Conservation (phyloP, 805 yeast genomes). For the Candida silvatica region DNA sequence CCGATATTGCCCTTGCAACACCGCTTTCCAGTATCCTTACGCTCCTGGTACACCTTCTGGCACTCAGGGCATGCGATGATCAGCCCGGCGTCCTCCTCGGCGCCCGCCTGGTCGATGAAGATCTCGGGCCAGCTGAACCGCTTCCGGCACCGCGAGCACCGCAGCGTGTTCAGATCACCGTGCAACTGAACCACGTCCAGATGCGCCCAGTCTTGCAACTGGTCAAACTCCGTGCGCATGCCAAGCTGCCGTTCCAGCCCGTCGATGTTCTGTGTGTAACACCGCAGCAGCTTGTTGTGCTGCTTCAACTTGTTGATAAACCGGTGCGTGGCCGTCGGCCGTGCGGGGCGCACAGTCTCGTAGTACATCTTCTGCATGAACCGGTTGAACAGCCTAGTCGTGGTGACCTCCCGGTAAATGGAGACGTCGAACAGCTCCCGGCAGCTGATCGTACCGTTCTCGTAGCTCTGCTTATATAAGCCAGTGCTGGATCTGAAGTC, state of each 20-base stretch:
- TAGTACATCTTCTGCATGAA: constrained; percentile 80
- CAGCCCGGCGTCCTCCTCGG: constrained; percentile 37
- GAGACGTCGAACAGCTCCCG: constrained; percentile 88
- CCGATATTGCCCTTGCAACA: constrained; percentile 67
- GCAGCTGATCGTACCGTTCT: constrained; percentile 62
- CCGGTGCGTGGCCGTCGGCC: constrained; percentile 77
- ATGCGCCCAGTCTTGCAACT: constrained; percentile 49
- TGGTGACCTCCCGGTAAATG: constrained; percentile 57
- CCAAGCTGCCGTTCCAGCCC: constrained; percentile 68
- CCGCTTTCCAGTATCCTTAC: constrained; percentile 67
- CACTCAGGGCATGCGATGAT: constrained; percentile 77
- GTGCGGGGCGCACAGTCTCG: constrained; percentile 51
- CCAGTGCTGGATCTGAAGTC: constrained; percentile 86
- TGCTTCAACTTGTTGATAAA: constrained; percentile 57
- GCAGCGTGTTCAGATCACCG: constrained; percentile 71
- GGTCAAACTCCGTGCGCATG: constrained; percentile 49
- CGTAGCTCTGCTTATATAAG: constrained; percentile 60
- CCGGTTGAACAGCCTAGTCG: constrained; percentile 69
- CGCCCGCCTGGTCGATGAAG: constrained; percentile 8
- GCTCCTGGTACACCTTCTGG: constrained; percentile 40
- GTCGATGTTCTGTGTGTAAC: constrained; percentile 95
- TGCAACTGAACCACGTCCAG: constrained; percentile 83
- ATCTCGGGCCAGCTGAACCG: constrained; percentile 49
- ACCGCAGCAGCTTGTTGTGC: constrained; percentile 61
- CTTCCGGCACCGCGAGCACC: constrained; percentile 66